Evolutionary conservation across 2,329 filamentous ascomycete species (phyloP).

Genomic region (Claviceps africana): DNA sequence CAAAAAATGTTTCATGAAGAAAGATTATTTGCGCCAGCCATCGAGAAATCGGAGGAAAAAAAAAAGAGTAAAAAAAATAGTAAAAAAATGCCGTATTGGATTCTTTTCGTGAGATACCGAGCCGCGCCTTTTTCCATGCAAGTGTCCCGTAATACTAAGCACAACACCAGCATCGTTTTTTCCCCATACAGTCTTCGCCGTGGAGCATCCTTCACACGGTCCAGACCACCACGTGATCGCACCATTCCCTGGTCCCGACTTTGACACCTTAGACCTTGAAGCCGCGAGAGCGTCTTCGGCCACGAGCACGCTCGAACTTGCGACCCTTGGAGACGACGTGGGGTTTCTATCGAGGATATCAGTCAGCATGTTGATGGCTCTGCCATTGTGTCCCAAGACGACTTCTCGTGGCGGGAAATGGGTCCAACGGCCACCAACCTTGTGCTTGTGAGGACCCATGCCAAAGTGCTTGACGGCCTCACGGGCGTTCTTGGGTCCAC

Average conservation of each 20-base stretch:
- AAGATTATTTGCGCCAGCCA: not conserved
- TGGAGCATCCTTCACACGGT: not conserved
- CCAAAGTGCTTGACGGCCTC: slow-evolving; percentile 99
- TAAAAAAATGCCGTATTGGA: not conserved
- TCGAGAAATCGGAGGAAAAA: slow-evolving; percentile 12
- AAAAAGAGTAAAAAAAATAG: slow-evolving; percentile 9
- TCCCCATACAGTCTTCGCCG: slow-evolving; percentile 8
- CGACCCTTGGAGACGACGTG: slow-evolving; percentile 96
- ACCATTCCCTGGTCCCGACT: slow-evolving; percentile 9
- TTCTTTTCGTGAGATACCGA: no score
- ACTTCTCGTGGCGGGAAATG: not conserved
- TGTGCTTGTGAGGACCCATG: slow-evolving; percentile 94
- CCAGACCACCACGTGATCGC: slow-evolving; percentile 2
- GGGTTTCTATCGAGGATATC: slow-evolving; percentile 55
- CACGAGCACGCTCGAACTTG: slow-evolving; percentile 99
- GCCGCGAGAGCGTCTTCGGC: slow-evolving; percentile 92
- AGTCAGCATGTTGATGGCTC: not conserved
- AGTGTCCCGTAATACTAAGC: slow-evolving; percentile 20
- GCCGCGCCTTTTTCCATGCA: slow-evolving; percentile 17
- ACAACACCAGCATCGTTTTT: slow-evolving; percentile 16
- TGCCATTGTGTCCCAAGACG: not conserved
- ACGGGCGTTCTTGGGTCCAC: slow-evolving; percentile 94
- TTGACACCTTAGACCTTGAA: slow-evolving; percentile 88
- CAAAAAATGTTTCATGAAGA: not conserved
- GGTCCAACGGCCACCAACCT: slow-evolving; percentile 43